Conservation (phyloP, 176 grass and related monocot species). For the Musa troglodytarum region DNA sequence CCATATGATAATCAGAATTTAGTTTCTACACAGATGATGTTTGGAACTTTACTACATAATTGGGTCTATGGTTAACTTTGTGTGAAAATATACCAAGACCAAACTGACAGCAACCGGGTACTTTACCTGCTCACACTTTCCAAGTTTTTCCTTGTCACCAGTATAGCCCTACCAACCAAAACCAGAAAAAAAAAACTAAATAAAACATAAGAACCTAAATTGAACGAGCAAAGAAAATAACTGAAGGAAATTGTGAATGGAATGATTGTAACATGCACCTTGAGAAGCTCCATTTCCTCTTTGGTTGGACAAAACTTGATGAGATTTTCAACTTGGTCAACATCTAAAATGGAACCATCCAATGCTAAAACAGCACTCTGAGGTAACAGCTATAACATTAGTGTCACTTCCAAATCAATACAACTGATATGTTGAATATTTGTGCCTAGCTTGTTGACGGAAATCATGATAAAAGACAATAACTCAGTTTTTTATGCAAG, state of each 20-base stretch:
- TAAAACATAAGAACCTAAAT: conserved; percentile 22
- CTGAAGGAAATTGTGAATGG: conserved; percentile 18
- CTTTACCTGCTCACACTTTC: conserved; percentile 93
- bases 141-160: conserved; percentile 66
- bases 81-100: no score
- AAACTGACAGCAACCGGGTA: not conserved
- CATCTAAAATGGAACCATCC: conserved; percentile 87
- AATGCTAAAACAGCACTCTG: conserved; percentile 71
- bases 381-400: not conserved
- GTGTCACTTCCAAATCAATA: not conserved
- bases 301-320: conserved; percentile 97
- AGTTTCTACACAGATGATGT: no score
- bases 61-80: no score
- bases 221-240: not conserved
- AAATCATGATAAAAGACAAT: no score
- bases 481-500: no score
- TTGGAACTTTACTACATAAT: no score
- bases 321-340: conserved; percentile 97
- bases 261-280: conserved; percentile 45
- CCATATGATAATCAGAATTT: no score
- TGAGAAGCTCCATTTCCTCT: conserved; percentile 99
- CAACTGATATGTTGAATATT: not conserved
- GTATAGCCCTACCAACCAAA: conserved; percentile 52
- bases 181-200: conserved; percentile 14
- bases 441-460: no score